Evolutionary conservation across 1,284 basidiomycete species (phyloP).

Genomic region (Neonothopanus nambi): DNA sequence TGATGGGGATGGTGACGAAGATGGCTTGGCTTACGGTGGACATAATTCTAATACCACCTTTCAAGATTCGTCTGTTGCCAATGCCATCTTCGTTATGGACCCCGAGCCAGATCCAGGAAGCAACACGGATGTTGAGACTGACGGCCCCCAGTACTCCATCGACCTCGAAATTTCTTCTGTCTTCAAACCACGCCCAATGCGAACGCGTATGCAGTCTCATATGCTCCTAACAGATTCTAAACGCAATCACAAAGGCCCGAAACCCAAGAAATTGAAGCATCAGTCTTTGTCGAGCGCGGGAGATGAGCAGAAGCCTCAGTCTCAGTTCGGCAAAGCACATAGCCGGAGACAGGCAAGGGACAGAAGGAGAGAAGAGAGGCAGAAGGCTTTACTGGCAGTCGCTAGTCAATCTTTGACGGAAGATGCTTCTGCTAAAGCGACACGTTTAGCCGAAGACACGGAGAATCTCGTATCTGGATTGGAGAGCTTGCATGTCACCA

Average conservation of each 20-base stretch:
- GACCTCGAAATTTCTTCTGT: slow-evolving; percentile 69
- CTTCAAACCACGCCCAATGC: slow-evolving; percentile 68
- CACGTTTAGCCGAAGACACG: too few relatives aligned
- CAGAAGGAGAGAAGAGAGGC: slow-evolving; percentile 42
- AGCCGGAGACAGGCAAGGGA: slow-evolving; percentile 52
- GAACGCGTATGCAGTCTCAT: slow-evolving; percentile 39
- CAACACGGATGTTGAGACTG: not conserved
- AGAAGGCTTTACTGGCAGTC: slow-evolving; percentile 30
- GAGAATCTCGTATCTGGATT: slow-evolving; percentile 26
- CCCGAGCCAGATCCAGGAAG: slow-evolving; percentile 36
- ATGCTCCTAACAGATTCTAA: slow-evolving; percentile 16
- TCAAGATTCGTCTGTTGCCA: slow-evolving; percentile 19
- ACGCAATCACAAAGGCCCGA: slow-evolving; percentile 18
- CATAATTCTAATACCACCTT: too few relatives aligned
- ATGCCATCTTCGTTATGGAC: slow-evolving; percentile 51
- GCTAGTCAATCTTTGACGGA: not conserved
- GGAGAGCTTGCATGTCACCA: slow-evolving; percentile 33
- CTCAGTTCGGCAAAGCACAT: slow-evolving; percentile 27
- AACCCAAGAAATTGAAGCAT: slow-evolving; percentile 35
- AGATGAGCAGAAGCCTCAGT: slow-evolving; percentile 18
- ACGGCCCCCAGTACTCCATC: slow-evolving; percentile 27
- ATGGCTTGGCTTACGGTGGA: not conserved
- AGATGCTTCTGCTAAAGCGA: not conserved
- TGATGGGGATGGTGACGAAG: slow-evolving; percentile 38
- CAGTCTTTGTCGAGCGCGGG: slow-evolving; percentile 16